Evolutionary conservation across 495 filamentous ascomycete genomes (phyloP).

Genomic region (Neohortaea acidophila): DNA sequence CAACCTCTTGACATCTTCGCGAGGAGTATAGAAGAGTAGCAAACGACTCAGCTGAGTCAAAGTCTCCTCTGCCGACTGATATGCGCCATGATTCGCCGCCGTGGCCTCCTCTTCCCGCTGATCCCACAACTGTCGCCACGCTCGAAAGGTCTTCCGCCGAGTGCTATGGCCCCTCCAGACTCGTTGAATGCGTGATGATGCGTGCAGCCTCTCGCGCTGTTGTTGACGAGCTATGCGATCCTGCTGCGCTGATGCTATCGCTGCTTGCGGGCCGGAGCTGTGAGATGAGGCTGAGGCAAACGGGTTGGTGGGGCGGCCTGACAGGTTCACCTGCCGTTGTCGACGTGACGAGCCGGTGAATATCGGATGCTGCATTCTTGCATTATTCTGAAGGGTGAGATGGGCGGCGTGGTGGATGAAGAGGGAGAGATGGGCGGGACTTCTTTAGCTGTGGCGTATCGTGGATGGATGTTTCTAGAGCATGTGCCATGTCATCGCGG

Average conservation of each 20-base stretch:
- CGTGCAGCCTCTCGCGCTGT: slow-evolving; percentile 63
- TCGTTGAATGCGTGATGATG: slow-evolving; percentile 59
- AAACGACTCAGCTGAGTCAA: slow-evolving; percentile 24
- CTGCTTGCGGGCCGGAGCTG: slow-evolving; percentile 48
- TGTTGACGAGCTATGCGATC: slow-evolving; percentile 67
- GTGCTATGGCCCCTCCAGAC: slow-evolving; percentile 67
- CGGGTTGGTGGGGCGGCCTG: slow-evolving; percentile 64
- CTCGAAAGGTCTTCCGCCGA: slow-evolving; percentile 39
- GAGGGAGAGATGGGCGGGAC: not conserved
- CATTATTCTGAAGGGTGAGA: not conserved
- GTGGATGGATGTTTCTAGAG: slow-evolving; percentile 3
- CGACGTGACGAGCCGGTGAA: slow-evolving; percentile 80
- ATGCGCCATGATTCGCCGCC: slow-evolving; percentile 22
- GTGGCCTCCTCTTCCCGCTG: slow-evolving; percentile 9
- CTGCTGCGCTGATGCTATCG: slow-evolving; percentile 70
- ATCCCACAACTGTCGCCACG: slow-evolving; percentile 59
- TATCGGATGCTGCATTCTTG: slow-evolving; percentile 68
- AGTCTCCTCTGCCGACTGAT: slow-evolving; percentile 35
- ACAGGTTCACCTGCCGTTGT: slow-evolving; percentile 83
- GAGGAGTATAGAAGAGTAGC: slow-evolving; percentile 23
- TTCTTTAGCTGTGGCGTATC: not conserved
- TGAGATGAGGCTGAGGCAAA: slow-evolving; percentile 38
- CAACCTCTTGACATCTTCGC: slow-evolving; percentile 24
- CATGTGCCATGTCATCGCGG: not conserved
- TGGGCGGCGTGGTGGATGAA: not conserved